Evolutionary conservation across 2,329 filamentous ascomycete genomes (phyloP), one percentile per base, ranked within the genome.

Genomic region (Fusarium algeriense): DNA sequence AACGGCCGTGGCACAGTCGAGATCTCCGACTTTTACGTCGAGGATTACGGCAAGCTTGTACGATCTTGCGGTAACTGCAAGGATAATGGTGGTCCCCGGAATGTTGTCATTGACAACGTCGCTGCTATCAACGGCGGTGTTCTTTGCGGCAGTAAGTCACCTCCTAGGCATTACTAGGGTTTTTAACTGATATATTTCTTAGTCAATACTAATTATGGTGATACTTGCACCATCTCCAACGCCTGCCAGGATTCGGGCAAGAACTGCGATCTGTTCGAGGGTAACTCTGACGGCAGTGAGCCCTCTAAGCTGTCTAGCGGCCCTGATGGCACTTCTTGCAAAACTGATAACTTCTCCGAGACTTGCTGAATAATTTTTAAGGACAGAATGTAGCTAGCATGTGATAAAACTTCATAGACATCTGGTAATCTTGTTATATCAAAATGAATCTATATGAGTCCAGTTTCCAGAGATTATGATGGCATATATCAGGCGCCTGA

Each of bases 21-120:
- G 23, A 76, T 82, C 60, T 79, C 59, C 1, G 52, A 71, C 55
- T 76, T 73, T 17, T 73, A 73, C 44, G 74, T 63, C 15, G 60
- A 78, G 56, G 78, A 83, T 72, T 87, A 74, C 45, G 85, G 85
- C 57, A 87, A 87, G 72, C 78, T 88, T 30, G 84, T 84, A 60
- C 83, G 85, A 52, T 82, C 80, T 54, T 88, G 85, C 75, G 85
- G 85, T 34, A 72, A 76, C 49, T 76, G 72, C 60, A 65, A 70
- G 14, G 54, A 61, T 12, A 74, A 76, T 19, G 64, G 69, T 5
- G 71, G 71, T 17, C 67, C 71, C 15, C 61, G 67, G 12, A 73
- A 73, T 32, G 35, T 74, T 37, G 55, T 70, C 38, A 60, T 75
- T 12, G 58, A 67, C 8, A 67, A 70, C 32, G 46, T 75, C 14